phyloP scores from a whole-genome alignment of 2,329 filamentous ascomycete genomes.

The Aspergillus sp. region DNA sequence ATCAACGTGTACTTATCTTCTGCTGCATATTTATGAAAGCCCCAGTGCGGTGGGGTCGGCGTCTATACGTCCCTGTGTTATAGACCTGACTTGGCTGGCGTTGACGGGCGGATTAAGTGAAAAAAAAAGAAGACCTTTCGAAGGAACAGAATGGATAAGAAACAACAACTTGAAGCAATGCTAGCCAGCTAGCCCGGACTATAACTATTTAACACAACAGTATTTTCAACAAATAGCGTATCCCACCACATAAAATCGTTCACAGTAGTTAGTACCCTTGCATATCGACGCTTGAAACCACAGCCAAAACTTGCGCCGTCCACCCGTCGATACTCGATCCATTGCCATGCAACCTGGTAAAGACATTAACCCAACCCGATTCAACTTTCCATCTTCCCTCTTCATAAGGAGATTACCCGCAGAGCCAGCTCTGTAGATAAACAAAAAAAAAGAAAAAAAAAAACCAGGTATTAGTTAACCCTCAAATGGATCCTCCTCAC shows the following conservation, averaged over 20 bases:
- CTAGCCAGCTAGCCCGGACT: slow-evolving; percentile 5
- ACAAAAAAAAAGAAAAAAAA: neutral
- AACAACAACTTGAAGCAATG: neutral
- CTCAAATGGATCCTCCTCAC: slow-evolving; percentile 45
- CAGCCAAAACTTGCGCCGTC: neutral
- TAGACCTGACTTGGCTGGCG: neutral
- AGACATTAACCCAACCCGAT: too few relatives aligned
- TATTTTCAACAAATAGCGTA: slow-evolving; percentile 4
- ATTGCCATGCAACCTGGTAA: too few relatives aligned
- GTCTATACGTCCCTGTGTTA: neutral
- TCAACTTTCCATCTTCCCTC: too few relatives aligned
- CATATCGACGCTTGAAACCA: neutral
- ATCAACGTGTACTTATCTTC: neutral
- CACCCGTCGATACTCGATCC: too few relatives aligned
- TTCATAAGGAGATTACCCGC: neutral
- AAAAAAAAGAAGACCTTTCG: neutral
- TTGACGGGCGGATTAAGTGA: neutral
- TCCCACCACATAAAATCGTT: neutral
- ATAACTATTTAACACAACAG: neutral
- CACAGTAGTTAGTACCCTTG: too few relatives aligned
- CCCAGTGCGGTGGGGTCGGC: neutral
- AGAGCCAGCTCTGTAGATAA: neutral
- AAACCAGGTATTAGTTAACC: neutral
- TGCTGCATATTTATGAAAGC: neutral
- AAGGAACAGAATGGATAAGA: neutral